These are phyloP conservation scores for Xylariaceae sp. DNA, from an alignment of 2,329 filamentous ascomycete species.

Conservation along the genomic window DNA sequence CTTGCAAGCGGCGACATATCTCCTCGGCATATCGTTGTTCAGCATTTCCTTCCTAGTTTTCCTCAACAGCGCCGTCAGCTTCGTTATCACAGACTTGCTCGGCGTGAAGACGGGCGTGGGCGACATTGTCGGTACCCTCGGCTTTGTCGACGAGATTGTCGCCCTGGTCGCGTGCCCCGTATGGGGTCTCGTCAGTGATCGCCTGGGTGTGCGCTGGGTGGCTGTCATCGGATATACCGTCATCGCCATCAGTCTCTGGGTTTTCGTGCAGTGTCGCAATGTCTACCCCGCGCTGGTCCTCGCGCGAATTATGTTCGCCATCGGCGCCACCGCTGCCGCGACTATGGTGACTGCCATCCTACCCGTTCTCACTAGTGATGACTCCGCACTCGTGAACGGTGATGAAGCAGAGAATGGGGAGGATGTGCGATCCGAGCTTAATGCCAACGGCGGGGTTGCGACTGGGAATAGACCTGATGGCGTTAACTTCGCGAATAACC, in stretches of 20 bases:
- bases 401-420: slow-evolving; percentile 21
- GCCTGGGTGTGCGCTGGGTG: slow-evolving; percentile 67
- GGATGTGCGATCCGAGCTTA: slow-evolving; percentile 1
- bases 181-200: slow-evolving; percentile 75
- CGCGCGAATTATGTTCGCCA: slow-evolving; percentile 72
- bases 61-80: slow-evolving; percentile 77
- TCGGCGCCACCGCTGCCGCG: slow-evolving; percentile 83
- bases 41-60: slow-evolving; percentile 88
- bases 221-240: slow-evolving; percentile 75
- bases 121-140: slow-evolving; percentile 76
- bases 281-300: slow-evolving; percentile 86
- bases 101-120: slow-evolving; percentile 68
- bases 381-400: slow-evolving; percentile 26
- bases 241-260: slow-evolving; percentile 68
- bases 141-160: slow-evolving; percentile 78
- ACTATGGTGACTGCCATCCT: slow-evolving; percentile 98
- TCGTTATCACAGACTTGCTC: slow-evolving; percentile 78
- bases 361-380: slow-evolving; percentile 61
- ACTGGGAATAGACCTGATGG: neutral
- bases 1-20: slow-evolving; percentile 65
- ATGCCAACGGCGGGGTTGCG: slow-evolving; percentile 5
- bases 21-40: slow-evolving; percentile 77
- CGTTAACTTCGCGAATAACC: slow-evolving; percentile 27
- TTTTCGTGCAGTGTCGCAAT: slow-evolving; percentile 74
- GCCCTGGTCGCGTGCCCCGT: slow-evolving; percentile 73